Evolutionary conservation across 2,329 filamentous ascomycete species (phyloP), one percentile per base, ranked within the genome.

Genomic region (Nakataea oryzae): DNA sequence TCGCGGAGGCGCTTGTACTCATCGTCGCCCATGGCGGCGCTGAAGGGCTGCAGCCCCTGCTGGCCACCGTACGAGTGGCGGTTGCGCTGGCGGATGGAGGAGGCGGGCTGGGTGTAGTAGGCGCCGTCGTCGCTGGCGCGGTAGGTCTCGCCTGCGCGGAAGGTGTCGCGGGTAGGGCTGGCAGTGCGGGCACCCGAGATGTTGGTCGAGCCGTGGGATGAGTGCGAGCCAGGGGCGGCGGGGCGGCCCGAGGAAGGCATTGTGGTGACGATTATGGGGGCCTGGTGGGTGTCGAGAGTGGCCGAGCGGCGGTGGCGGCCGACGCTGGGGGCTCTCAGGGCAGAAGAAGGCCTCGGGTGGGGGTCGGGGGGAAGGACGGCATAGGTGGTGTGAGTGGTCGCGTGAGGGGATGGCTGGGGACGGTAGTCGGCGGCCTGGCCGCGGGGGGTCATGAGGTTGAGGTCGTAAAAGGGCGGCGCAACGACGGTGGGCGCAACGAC

Each of bases 21-120:
- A 29, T 83, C 82, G 63, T 76, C 77, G 64, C 81, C 80, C 63
- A 82, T 70, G 9, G 76, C 76, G 61, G 77, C 75, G 65, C 78
- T 81, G 66, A 82, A 81, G 58, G 74, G 75, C 30, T 27, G 41
- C 47, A 17, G 26, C 54, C 54, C 24, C 27, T 61, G 41, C 34
- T 60, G 57, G 55, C 34, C 50, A 29, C 13, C 64, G 60, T 76
- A 73, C 2, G 67, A 65, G 59, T 66, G 67, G n/a, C 80, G 77
- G 56, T 80, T 76, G 63, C 79, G 80, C 62, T 65, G 62, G 9
- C 57, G 61, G 4, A 79, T 77, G 32, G 84, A 85, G 6, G 82
- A 80, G 61, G 83, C 82, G n/a, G 84, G 84, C 65, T 84, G 78
- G 32, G 82, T 71, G 68, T 82, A 84, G 66, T 83, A 84, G 41